Evolutionary conservation across 129 eudicot genomes (phyloP), one percentile per base, ranked within the genome.

Genomic region (Artemisia argyi): DNA sequence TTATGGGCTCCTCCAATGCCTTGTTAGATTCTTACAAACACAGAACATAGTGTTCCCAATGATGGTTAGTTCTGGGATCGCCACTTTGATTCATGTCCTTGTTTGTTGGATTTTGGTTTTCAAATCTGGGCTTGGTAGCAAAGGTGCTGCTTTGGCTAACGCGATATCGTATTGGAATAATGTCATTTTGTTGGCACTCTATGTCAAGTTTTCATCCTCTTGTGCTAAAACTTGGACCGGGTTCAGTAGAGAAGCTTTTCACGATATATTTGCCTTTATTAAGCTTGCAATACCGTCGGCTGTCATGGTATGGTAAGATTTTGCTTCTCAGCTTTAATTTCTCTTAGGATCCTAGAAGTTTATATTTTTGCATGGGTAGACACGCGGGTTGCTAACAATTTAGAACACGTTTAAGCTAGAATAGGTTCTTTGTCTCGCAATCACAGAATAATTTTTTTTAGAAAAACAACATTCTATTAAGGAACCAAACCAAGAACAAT

Each of bases 241-340:
- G 1, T 69, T 85, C 46, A 87, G 95, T 9, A 83, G 49, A 26
- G 97, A 87, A 75, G 87, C 97, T 7, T 58, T 87, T 16, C 85
- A 71, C 0, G 64, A 82, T 73, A 77, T 87, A 7, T 65, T 76
- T 17, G 47, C 59, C 56, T 90, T 90, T 39, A n/a, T 90, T 53
- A 87, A 77, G 65, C 89, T 90, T 5, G 95, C 95, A 0, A 65
- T 90, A 63, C 97, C 97, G 72, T 90, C 97, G 0, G 97, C 95
- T 44, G 74, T 87, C 53, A 90, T 90, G 97, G 88, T 90, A 63
- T 90, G 97, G 97, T 90, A 71, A 79, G 83, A 24, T 28, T 30
- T 19, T 30, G n/a, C 2, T 19, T 59, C 26, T 20, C 28, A 2
- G 3, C 28, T 11, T 58, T 26, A 52, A 44, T 60, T 48, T 49